Base-by-base conservation (phyloP, 169 alveolate genomes). In the Cryptosporidium bovis region DNA sequence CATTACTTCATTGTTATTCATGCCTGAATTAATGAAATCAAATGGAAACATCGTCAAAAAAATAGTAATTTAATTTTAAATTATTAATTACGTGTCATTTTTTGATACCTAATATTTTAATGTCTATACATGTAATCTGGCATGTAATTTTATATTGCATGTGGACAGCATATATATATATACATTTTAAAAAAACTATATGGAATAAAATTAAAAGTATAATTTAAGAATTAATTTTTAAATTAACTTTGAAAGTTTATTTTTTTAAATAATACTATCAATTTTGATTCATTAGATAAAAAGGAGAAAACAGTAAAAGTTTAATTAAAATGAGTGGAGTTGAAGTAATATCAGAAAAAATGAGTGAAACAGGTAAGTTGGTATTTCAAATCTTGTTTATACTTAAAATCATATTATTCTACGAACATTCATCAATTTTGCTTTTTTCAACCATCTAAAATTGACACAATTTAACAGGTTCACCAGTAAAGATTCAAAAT, bases 41-140 rank as follows among this genome's bases (percentile, higher is more conserved):
- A 53, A 53, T n/a, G 12, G 1, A 53, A 53, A 53, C 6, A 53
- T 8, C 1, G 10, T 24, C 48, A 40, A 40, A 40, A 40, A 40
- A 40, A 40, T 40, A 40, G 10, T 8, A 40, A 50, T 67, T 46
- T 46, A 46, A 29, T 27, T 24, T 24, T 50, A 67, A 51, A 27
- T 20, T 46, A 50, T 50, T 20, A 18, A 69, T 53, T 50, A 69
- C 83, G 83, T 69, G 83, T 69, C 83, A 69, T n/a, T 24, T 27
- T 31, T 12, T 69, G 83, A 69, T 69, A 69, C 67, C 83, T 53
- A 34, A 51, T 66, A 51, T 64, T 40, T 40, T 56, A 69, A 69
- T 66, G 66, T 64, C 66, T 69, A 40, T 40, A 69, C 83, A 69
- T 69, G 83, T 53, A 69, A 69, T 69, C 83, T 69, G 34, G 31